Conservation (phyloP, 805 yeast genomes). For the Ogataea wickerhamii region DNA sequence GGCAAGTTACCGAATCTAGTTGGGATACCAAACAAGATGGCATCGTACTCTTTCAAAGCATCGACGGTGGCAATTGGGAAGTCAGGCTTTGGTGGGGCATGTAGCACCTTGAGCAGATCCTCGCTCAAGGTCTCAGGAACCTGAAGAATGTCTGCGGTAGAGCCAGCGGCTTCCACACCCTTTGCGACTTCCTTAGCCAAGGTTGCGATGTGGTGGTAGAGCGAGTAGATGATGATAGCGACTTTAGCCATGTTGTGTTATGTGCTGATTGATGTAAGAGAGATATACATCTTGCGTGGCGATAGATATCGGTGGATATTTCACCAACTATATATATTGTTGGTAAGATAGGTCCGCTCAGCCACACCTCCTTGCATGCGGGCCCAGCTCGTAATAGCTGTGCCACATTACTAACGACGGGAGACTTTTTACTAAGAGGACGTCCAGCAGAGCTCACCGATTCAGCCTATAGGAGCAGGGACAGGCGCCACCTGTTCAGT, state of each 20-base stretch:
- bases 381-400: too few relatives aligned
- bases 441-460: too few relatives aligned
- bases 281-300: too few relatives aligned
- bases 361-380: too few relatives aligned
- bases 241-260: conserved; percentile 22
- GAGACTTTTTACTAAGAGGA: too few relatives aligned
- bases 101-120: conserved; percentile 51
- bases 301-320: too few relatives aligned
- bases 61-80: conserved; percentile 64
- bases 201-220: conserved; percentile 70
- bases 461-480: too few relatives aligned
- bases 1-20: conserved; percentile 84
- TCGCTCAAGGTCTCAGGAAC: conserved; percentile 71
- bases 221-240: conserved; percentile 59
- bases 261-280: too few relatives aligned
- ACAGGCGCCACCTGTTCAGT: too few relatives aligned
- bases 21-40: conserved; percentile 81
- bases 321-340: too few relatives aligned
- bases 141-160: conserved; percentile 64
- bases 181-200: conserved; percentile 66
- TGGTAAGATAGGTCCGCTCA: too few relatives aligned
- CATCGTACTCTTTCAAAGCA: conserved; percentile 64
- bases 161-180: conserved; percentile 72
- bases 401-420: too few relatives aligned
- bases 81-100: conserved; percentile 63